A percentile compares a stretch with the other conserved stretches of the same genome.
Evolutionary conservation across 805 yeast genomes (phyloP).

Genomic region (Aciculoconidium aculeatum): DNA sequence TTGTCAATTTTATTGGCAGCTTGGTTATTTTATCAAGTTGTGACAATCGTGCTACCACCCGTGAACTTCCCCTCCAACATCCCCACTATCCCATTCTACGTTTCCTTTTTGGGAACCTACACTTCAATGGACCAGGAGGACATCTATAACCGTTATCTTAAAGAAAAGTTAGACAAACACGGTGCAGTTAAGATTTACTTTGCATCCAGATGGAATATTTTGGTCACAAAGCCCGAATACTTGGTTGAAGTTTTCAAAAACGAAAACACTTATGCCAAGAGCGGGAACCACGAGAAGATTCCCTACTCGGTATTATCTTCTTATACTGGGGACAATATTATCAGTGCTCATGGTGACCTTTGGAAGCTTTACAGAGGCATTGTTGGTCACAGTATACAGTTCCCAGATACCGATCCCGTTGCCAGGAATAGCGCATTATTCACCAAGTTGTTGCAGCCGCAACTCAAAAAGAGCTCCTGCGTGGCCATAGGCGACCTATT

Average conservation of each 20-base stretch:
- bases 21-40: conserved; percentile 1
- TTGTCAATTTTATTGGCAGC: not conserved
- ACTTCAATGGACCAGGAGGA: conserved; percentile 44
- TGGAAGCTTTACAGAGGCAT: conserved; percentile 47
- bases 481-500: conserved; percentile 33
- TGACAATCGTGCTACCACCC: conserved; percentile 38
- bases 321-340: conserved; percentile 57
- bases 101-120: conserved; percentile 41
- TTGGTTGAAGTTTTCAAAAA: conserved; percentile 42
- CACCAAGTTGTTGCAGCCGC: conserved; percentile 17
- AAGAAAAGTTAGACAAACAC: conserved; percentile 39
- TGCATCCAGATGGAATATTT: conserved; percentile 57
- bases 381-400: conserved; percentile 44
- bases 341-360: conserved; percentile 48
- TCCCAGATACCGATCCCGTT: conserved; percentile 39
- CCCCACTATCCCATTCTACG: conserved; percentile 60
- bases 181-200: conserved; percentile 58
- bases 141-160: conserved; percentile 38
- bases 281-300: conserved; percentile 55
- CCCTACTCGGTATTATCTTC: conserved; percentile 49
- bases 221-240: conserved; percentile 44
- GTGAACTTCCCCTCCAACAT: conserved; percentile 45
- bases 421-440: conserved; percentile 32
- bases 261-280: conserved; percentile 47
- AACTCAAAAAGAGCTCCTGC: conserved; percentile 8